phyloP scores from a whole-genome alignment of 176 grass and related monocot species.

The Elymus sibiricus region DNA sequence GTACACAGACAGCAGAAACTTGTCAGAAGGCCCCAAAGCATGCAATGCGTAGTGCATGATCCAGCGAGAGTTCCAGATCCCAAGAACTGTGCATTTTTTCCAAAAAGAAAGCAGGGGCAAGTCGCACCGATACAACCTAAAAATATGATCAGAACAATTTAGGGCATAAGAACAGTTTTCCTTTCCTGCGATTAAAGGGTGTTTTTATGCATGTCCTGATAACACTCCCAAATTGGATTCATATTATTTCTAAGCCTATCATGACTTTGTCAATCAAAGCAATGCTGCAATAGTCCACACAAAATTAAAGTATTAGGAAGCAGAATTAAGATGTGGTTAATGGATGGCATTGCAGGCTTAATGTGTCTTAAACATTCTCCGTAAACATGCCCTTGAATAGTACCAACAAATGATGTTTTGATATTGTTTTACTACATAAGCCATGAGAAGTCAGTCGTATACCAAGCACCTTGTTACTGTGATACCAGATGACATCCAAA shows the following conservation, averaged over 20 bases:
- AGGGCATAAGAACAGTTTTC: not conserved
- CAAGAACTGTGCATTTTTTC: conserved; percentile 83
- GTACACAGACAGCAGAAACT: conserved; percentile 82
- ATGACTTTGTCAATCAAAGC: not conserved
- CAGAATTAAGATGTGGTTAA: not conserved
- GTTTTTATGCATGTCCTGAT: not conserved
- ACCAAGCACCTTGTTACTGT: not conserved
- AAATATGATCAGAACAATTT: conserved; percentile 19
- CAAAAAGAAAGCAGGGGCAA: conserved; percentile 87
- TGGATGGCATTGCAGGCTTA: not conserved
- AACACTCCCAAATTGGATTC: not conserved
- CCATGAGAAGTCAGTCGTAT: too few relatives aligned
- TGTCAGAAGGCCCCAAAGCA: conserved; percentile 84
- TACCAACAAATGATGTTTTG: not conserved
- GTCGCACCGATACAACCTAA: conserved; percentile 78
- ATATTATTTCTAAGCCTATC: not conserved
- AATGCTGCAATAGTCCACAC: not conserved
- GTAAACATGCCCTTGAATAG: not conserved
- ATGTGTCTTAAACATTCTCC: not conserved
- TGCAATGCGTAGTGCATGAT: conserved; percentile 83
- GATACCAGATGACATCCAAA: not conserved
- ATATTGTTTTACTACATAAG: too few relatives aligned
- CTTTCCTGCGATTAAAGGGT: not conserved
- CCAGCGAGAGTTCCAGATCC: conserved; percentile 77
- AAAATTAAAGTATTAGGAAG: not conserved